Percentiles rank a stretch among this genome's conserved stretches.
phyloP scores from a whole-genome alignment of 2,329 filamentous ascomycete species.

The Fusarium poae region DNA sequence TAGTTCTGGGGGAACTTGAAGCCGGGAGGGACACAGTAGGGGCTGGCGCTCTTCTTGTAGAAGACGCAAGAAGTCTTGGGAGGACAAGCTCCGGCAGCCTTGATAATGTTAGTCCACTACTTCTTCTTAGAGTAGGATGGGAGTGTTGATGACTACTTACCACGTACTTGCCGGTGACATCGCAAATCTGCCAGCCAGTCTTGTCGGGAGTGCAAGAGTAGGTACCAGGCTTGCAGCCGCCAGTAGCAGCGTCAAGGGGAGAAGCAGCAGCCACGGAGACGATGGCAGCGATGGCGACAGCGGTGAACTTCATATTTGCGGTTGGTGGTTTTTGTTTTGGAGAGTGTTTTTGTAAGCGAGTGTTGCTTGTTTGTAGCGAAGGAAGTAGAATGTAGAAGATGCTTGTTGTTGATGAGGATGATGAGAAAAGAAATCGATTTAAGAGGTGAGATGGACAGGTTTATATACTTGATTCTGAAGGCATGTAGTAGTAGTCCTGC shows the following conservation, averaged over 20 bases:
- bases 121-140: rapidly evolving
- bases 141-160: conserved; percentile 51
- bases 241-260: conserved; percentile 25
- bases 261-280: conserved; percentile 41
- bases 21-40: conserved; percentile 55
- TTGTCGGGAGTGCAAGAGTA: conserved; percentile 51
- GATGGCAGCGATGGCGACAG: conserved; percentile 41
- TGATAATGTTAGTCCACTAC: not conserved
- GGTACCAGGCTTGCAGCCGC: conserved; percentile 52
- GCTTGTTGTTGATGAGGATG: conserved; percentile 33
- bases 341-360: conserved; percentile 19
- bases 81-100: conserved; percentile 54
- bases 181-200: conserved; percentile 54
- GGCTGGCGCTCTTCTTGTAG: conserved; percentile 52
- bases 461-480: conserved; percentile 26
- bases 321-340: conserved; percentile 4
- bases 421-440: conserved; percentile 5
- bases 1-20: conserved; percentile 49
- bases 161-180: conserved; percentile 49
- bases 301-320: conserved; percentile 52
- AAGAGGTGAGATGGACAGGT: not conserved
- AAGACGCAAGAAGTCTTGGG: conserved; percentile 56
- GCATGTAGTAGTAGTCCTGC: rapidly evolving
- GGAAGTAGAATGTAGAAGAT: conserved; percentile 1
- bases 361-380: conserved; percentile 22